Conservation (phyloP, 2,329 filamentous ascomycete species). For the Alternaria hordeiaustralica region DNA sequence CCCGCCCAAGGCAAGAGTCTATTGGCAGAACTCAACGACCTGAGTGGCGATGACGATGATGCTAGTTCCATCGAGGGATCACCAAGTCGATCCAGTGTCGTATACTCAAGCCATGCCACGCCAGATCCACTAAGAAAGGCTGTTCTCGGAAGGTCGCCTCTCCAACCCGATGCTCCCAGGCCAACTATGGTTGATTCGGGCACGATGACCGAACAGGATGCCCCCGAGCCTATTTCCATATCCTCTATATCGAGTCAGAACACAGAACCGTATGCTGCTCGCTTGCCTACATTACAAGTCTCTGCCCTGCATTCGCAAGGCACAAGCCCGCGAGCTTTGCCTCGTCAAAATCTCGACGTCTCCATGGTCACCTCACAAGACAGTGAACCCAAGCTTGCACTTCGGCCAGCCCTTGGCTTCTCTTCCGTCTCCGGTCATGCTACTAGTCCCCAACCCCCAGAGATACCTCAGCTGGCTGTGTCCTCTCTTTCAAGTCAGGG, state of each 20-base stretch:
- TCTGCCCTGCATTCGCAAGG: conserved; percentile 39
- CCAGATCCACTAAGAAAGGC: conserved; percentile 35
- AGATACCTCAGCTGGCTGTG: conserved; percentile 23
- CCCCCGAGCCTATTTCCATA: conserved; percentile 43
- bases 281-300: conserved; percentile 20
- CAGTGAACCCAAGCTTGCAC: conserved; percentile 27
- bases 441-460: conserved; percentile 29
- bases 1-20: conserved; percentile 74
- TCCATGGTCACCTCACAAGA: conserved; percentile 32
- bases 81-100: conserved; percentile 41
- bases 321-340: conserved; percentile 29
- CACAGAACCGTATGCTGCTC: conserved; percentile 32
- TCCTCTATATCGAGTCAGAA: conserved; percentile 41
- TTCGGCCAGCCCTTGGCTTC: conserved; percentile 25
- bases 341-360: conserved; percentile 23
- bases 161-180: conserved; percentile 28
- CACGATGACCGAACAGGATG: conserved; percentile 68
- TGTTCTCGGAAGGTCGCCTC: conserved; percentile 28
- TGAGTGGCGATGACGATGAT: conserved; percentile 73
- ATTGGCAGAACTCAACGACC: conserved; percentile 86
- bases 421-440: conserved; percentile 36
- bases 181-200: conserved; percentile 64
- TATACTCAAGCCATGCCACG: conserved; percentile 42
- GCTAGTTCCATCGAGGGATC: conserved; percentile 45
- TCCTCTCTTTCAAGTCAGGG: conserved; percentile 27